Base-by-base conservation (phyloP, 768 basidiomycete species). In the Suillus bovinus region DNA sequence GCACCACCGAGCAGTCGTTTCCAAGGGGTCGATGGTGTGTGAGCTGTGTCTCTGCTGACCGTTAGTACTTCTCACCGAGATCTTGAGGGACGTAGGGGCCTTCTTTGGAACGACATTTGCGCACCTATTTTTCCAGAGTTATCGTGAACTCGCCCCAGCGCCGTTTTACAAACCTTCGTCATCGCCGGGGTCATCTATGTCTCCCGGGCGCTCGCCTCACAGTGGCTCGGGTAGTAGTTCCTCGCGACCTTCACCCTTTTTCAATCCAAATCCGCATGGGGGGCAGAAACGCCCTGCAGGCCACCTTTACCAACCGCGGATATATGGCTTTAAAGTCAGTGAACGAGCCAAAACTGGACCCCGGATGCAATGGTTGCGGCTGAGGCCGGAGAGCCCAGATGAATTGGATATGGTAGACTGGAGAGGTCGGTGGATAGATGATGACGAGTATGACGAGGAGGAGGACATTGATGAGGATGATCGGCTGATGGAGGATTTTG, bases 81-180 rank as follows among this genome's bases (percentile, higher is more conserved):
- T 65, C 66, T 65, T 42, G 66, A 69, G 61, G 65, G 65, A 66
- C 63, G 39, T 65, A 98, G 96, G 96, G 65, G 97, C 97, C 13
- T 99, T 98, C 80, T 99, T 99, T 79, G 97, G 97, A 24, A 99
- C 96, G 0, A 98, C 96, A n/a, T 99, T 99, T 75, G 83, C 96
- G 1, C 95, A 98, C 70, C 82, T 99, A 29, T 96, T 99, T 79
- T 99, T 99, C 84, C 95, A 99, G 72, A 95, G 92, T 65, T 99
- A 96, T 78, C 91, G 93, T 29, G 94, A 96, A 73, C 84, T 96
- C n/a, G 87, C 93, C 10, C 92, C 96, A 0, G 93, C 94, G 29
- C 94, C 96, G 2, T 98, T 94, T 78, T 95, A 86, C 85, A 92
- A 90, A 66, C 83, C 86, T n/a, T 79, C 82, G 14, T 76, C 84